A percentile compares a stretch with the other conserved stretches of the same genome.
Conservation (phyloP, 371 early-diverging fungal genomes). For the Vairimorpha necatrix region DNA sequence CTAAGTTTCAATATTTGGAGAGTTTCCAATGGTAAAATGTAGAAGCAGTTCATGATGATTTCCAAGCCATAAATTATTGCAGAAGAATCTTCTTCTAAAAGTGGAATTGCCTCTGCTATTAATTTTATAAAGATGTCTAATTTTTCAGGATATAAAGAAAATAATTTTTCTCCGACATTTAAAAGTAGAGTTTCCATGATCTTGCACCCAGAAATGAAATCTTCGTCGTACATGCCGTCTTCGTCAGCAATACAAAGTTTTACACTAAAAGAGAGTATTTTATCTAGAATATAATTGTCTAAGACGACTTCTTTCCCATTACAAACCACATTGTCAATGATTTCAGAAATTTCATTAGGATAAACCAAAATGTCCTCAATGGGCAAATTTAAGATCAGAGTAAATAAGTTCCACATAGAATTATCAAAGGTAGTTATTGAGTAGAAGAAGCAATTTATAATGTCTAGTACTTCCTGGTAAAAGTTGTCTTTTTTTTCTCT, state of each 20-base stretch:
- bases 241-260: constrained; percentile 14
- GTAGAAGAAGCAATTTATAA: constrained; percentile 56
- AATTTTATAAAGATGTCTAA: constrained; percentile 46
- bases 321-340: constrained; percentile 63
- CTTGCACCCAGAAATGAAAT: constrained; percentile 60
- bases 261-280: constrained; percentile 22
- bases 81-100: constrained; percentile 33
- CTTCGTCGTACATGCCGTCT: constrained; percentile 62
- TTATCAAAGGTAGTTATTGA: constrained; percentile 54
- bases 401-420: constrained; percentile 53
- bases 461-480: constrained; percentile 57
- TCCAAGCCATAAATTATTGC: constrained; percentile 48
- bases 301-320: constrained; percentile 56
- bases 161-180: constrained; percentile 55
- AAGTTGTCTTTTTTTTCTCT: constrained; percentile 53
- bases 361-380: constrained; percentile 52
- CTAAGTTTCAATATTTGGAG: constrained; percentile 22
- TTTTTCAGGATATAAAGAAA: constrained; percentile 12
- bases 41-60: constrained; percentile 59
- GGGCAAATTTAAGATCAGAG: constrained; percentile 40
- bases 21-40: constrained; percentile 46
- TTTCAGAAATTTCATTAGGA: constrained; percentile 48
- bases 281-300: constrained; percentile 29
- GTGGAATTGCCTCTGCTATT: constrained; percentile 24
- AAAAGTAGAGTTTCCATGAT: constrained; percentile 63